Conservation (phyloP, 495 filamentous ascomycete species). For the Apiosordaria backusii region DNA sequence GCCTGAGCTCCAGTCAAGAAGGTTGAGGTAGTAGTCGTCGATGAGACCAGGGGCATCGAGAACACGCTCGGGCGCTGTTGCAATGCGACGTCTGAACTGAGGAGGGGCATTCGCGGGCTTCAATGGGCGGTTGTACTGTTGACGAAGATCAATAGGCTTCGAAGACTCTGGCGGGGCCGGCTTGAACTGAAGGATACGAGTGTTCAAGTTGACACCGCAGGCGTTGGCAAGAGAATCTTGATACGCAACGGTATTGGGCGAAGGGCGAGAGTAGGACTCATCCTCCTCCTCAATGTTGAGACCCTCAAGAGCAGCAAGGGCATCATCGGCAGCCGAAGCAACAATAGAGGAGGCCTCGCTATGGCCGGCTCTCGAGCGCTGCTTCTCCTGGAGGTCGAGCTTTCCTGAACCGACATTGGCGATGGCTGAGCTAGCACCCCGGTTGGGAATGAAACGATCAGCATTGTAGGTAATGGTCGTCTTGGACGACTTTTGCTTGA, state of each 20-base stretch:
- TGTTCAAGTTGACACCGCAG: conserved; percentile 88
- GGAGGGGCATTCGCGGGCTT: conserved; percentile 72
- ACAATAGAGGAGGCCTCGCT: conserved; percentile 59
- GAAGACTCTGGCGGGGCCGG: conserved; percentile 93
- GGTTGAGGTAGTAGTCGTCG: conserved; percentile 98
- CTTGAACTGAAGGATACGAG: conserved; percentile 98
- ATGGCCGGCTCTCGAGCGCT: conserved; percentile 64
- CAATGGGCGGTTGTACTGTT: conserved; percentile 96
- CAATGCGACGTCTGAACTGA: conserved; percentile 84
- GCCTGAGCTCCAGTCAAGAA: conserved; percentile 93
- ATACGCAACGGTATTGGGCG: conserved; percentile 85
- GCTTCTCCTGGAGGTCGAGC: conserved; percentile 60
- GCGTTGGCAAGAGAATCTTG: conserved; percentile 87
- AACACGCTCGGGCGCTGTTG: conserved; percentile 93
- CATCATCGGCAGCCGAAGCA: conserved; percentile 70
- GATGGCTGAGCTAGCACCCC: conserved; percentile 82
- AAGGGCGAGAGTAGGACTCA: conserved; percentile 64
- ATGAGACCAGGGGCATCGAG: conserved; percentile 94
- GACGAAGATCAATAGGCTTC: conserved; percentile 93
- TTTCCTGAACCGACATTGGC: conserved; percentile 77
- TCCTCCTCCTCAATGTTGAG: conserved; percentile 62
- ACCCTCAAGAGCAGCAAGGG: conserved; percentile 71
- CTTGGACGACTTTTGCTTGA: conserved; percentile 66
- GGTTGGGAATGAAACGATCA: conserved; percentile 97
- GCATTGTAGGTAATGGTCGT: conserved; percentile 78